A percentile compares a stretch with the other conserved stretches of the same genome.
Conservation (phyloP, 805 yeast species). For the Candida montana region DNA sequence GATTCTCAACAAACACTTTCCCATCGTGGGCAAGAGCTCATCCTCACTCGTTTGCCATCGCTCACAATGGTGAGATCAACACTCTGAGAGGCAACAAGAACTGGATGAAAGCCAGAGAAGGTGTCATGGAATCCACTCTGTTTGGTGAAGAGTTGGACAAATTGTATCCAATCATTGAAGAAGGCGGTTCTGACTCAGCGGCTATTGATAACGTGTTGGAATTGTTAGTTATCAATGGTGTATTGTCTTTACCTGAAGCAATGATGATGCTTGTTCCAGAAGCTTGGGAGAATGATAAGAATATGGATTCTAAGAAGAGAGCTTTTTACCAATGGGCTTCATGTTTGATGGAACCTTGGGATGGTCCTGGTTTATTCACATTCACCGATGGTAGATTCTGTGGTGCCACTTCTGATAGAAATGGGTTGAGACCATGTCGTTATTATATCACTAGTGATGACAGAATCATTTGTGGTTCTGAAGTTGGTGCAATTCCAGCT, state of each 20-base stretch:
- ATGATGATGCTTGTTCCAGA: constrained; percentile 96
- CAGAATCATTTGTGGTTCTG: constrained; percentile 95
- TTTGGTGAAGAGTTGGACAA: constrained; percentile 91
- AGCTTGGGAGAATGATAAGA: constrained; percentile 88
- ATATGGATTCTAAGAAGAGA: constrained; percentile 85
- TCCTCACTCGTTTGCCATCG: constrained; percentile 86
- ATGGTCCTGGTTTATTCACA: constrained; percentile 95
- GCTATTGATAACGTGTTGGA: constrained; percentile 96
- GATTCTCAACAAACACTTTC: constrained; percentile 96
- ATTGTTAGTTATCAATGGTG: constrained; percentile 86
- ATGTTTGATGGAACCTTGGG: constrained; percentile 99
- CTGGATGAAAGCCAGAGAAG: constrained; percentile 99
- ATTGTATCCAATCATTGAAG: constrained; percentile 92
- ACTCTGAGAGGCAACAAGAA: constrained; percentile 96
- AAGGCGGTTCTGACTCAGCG: constrained; percentile 98
- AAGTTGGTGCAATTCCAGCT: constrained; percentile 87
- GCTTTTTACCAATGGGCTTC: constrained; percentile 99
- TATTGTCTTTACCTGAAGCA: constrained; percentile 89
- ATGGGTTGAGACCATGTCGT: constrained; percentile 97
- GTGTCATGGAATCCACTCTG: constrained; percentile 82
- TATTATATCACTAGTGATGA: constrained; percentile 93
- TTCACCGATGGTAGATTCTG: constrained; percentile 97
- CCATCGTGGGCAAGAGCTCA: constrained; percentile 99
- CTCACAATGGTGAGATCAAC: constrained; percentile 98
- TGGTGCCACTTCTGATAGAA: constrained; percentile 97